Evolutionary conservation across 345 rosid species (phyloP), one percentile per base, ranked within the genome.

Genomic region (Linum trigynum): DNA sequence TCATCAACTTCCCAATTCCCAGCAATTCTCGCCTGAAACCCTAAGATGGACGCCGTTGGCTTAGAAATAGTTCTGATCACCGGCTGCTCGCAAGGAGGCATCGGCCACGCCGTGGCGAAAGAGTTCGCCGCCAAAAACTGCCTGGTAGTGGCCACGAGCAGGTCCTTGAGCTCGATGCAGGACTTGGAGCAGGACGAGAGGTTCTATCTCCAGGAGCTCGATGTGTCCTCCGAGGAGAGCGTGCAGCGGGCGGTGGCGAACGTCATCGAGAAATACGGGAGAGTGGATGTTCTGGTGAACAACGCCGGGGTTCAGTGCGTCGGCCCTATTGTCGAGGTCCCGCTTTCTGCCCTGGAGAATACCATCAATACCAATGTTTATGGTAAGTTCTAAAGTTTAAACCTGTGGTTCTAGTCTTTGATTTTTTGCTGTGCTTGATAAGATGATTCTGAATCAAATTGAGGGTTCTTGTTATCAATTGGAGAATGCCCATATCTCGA

Each of bases 241-340:
- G 89, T 87, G 48, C 74, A 73, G 2, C 60, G 41, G 37, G 85
- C 76, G 3, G 14, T 87, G 39, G 75, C 85, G 0, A 68, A 72
- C 38, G 92, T 81, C 56, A 55, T 92, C 8, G 87, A 82, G 16
- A 83, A 74, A 73, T 87, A 76, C 16, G 92, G 96, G 0, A 76
- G 71, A 57, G 72, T 92, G 67, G 98, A 89, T 70, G 75, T 92
- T 11, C 78, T 92, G 68, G 92, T 89, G 39, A 92, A 89, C 62
- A 89, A 89, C 61, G 96, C 98, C 35, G 98, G 95, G 0, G 73
- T 89, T 62, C 96, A 76, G 38, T 92, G 98, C 53, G 82, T 92
- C 14, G 98, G 88, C 40, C 98, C 96, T 67, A 76, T 89, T 3
- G 89, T 95, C 2, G 96, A 92, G 81, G 39, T 87, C 32, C 95